Evolutionary conservation across 108 stramenopile species (phyloP).

Genomic region (Aurantiochytrium sp.): DNA sequence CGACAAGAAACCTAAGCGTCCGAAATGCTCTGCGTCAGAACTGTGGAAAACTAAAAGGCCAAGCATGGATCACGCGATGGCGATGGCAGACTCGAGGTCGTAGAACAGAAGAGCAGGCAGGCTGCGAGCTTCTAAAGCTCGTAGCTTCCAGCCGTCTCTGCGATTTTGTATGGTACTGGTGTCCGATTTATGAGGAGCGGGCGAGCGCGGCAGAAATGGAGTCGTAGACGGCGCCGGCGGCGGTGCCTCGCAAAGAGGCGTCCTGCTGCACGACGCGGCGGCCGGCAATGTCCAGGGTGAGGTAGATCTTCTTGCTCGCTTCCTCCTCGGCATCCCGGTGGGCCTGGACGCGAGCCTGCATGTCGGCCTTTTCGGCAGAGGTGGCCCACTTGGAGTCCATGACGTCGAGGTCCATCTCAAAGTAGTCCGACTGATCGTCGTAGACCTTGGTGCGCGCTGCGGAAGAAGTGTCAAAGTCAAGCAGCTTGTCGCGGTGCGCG

Average conservation of each 20-base stretch:
- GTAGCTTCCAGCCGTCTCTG: no score
- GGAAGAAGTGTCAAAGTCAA: slow-evolving; percentile 10
- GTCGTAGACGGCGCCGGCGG: not conserved
- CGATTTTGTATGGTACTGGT: no score
- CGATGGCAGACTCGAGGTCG: no score
- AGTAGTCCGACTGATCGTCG: slow-evolving; percentile 10
- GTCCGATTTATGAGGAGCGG: no score
- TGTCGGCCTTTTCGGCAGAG: not conserved
- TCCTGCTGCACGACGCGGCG: not conserved
- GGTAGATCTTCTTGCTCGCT: not conserved
- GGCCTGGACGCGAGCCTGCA: not conserved
- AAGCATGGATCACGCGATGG: no score
- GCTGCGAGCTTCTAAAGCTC: no score
- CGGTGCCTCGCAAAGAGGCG: not conserved
- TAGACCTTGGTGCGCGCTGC: not conserved
- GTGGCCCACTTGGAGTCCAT: slow-evolving; percentile 30
- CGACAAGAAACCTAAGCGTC: no score
- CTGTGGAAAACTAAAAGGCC: no score
- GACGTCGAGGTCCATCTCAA: slow-evolving; percentile 1
- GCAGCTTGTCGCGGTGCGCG: slow-evolving; percentile 19
- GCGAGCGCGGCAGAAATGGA: not conserved
- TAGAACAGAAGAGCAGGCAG: no score
- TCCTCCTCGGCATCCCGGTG: not conserved
- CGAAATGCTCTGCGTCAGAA: no score
- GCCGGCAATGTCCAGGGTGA: not conserved